phyloP scores from a whole-genome alignment of 768 basidiomycete genomes.

The Tylopilus balloui region DNA sequence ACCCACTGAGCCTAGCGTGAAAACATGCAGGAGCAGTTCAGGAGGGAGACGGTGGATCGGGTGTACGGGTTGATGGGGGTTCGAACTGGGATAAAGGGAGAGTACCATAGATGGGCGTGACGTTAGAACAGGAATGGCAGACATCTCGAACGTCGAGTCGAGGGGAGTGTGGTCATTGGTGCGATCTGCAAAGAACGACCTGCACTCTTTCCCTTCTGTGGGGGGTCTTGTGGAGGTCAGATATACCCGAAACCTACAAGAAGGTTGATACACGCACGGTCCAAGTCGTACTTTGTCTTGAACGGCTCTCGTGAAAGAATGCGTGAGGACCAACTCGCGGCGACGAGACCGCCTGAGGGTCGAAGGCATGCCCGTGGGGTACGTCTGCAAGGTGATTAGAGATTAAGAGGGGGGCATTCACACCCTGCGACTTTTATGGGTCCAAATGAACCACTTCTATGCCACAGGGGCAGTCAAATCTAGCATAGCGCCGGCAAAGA shows the following conservation, averaged over 20 bases:
- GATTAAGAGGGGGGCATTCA: constrained; percentile 12
- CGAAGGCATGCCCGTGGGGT: constrained; percentile 34
- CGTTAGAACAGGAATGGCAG: constrained; percentile 12
- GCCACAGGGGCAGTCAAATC: constrained; percentile 29
- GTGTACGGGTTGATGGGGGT: constrained; percentile 34
- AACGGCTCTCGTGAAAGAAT: constrained; percentile 47
- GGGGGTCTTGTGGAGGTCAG: constrained; percentile 14
- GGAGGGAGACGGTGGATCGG: constrained; percentile 55
- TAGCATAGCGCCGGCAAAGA: constrained; percentile 11
- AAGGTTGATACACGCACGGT: constrained; percentile 26
- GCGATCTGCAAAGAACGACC: constrained; percentile 18
- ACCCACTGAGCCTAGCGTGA: constrained; percentile 54
- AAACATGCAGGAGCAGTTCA: constrained; percentile 63
- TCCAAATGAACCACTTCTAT: constrained; percentile 12
- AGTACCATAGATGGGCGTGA: constrained; percentile 28
- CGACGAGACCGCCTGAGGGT: constrained; percentile 45
- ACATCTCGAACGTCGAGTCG: constrained; percentile 16
- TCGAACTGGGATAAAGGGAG: constrained; percentile 23
- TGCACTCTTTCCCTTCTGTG: constrained; percentile 21
- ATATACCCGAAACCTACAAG: neutral
- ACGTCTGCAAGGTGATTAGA: constrained; percentile 12
- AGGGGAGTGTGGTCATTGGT: constrained; percentile 16
- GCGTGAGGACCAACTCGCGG: constrained; percentile 44
- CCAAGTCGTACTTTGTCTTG: constrained; percentile 37
- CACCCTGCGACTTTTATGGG: constrained; percentile 28